A percentile compares a stretch with the other conserved stretches of the same genome.
phyloP scores from a whole-genome alignment of 116 monocot species.

The Cymodocea nodosa region DNA sequence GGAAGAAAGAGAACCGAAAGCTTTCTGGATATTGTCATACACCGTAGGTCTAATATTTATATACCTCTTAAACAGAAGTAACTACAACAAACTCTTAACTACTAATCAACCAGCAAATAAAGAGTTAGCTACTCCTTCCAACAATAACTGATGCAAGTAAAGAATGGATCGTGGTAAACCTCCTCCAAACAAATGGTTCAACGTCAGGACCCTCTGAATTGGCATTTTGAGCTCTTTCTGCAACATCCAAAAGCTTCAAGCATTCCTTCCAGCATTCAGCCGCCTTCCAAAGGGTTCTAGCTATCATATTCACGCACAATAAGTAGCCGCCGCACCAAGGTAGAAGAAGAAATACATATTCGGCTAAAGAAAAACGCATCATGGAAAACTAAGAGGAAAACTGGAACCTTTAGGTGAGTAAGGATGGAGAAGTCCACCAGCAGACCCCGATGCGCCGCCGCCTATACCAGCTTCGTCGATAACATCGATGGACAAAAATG shows the following conservation, averaged over 20 bases:
- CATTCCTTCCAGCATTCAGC: conserved; percentile 84
- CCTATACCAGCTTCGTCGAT: conserved; percentile 85
- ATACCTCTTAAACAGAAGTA: too few species aligned
- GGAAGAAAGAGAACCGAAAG: too few species aligned
- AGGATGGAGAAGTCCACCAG: conserved; percentile 93
- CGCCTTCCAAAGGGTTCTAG: conserved; percentile 82
- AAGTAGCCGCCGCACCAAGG: neutral
- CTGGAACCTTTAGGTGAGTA: conserved; percentile 88
- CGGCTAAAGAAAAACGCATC: neutral
- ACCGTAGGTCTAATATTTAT: too few species aligned
- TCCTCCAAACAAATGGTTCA: conserved; percentile 70
- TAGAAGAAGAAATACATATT: neutral
- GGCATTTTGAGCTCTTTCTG: conserved; percentile 31
- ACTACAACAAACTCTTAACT: too few species aligned
- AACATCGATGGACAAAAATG: conserved; percentile 48
- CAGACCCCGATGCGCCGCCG: conserved; percentile 80
- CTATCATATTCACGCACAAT: conserved; percentile 16
- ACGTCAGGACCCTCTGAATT: conserved; percentile 15
- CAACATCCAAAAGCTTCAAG: conserved; percentile 50
- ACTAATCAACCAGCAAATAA: too few species aligned
- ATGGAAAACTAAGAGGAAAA: neutral
- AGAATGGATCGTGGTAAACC: conserved; percentile 16
- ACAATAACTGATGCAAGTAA: neutral
- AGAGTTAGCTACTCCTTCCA: too few species aligned
- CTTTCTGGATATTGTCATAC: too few species aligned